These are phyloP conservation scores for Amaranthus palmeri DNA, from an alignment of 148 eudicot species.

Conservation along the genomic window DNA sequence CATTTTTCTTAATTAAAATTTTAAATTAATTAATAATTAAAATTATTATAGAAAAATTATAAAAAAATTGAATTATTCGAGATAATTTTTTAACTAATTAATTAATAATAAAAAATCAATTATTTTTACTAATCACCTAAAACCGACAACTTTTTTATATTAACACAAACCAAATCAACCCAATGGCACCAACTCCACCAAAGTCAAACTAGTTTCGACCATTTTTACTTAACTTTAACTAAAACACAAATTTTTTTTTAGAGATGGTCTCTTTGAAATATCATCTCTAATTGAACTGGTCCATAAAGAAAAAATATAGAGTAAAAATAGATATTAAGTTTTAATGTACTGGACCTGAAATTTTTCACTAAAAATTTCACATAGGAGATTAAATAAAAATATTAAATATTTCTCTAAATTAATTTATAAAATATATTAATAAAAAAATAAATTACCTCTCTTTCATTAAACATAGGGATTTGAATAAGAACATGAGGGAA, in stretches of 20 bases:
- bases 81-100: neutral
- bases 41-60: neutral
- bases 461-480: conserved; percentile 82
- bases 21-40: neutral
- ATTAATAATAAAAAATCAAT: neutral
- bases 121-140: neutral
- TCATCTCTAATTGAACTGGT: too few relatives aligned
- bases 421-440: too few relatives aligned
- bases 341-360: too few relatives aligned
- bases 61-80: neutral
- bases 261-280: too few relatives aligned
- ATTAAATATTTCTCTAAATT: too few relatives aligned
- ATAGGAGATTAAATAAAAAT: too few relatives aligned
- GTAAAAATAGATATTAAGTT: too few relatives aligned
- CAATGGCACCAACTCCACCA: conserved; percentile 12
- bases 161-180: conserved; percentile 22
- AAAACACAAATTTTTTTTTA: too few relatives aligned
- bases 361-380: too few relatives aligned
- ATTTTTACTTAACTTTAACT: too few relatives aligned
- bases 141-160: neutral
- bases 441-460: conserved; percentile 41
- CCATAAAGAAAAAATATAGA: too few relatives aligned
- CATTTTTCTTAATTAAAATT: too few relatives aligned
- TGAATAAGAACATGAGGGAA: conserved; percentile 67
- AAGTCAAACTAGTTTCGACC: conserved; percentile 15